Percentiles rank a stretch among this genome's conserved stretches.
Evolutionary conservation across 2,329 filamentous ascomycete genomes (phyloP).

Genomic region (Fusarium xyrophilum): DNA sequence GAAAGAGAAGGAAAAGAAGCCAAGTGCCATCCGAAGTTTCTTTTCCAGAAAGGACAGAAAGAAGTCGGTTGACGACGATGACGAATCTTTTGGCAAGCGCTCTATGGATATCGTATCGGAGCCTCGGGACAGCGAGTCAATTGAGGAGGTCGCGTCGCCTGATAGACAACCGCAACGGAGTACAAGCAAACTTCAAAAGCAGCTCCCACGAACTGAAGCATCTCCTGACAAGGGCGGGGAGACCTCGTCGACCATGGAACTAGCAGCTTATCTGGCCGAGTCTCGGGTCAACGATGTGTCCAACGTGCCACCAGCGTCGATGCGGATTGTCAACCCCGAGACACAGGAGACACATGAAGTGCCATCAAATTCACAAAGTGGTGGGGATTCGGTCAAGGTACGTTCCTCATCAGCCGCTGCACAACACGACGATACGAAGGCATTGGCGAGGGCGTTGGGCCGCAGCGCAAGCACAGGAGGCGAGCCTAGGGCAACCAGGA

Average conservation of each 20-base stretch:
- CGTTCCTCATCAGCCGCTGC: conserved; percentile 47
- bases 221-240: conserved; percentile 53
- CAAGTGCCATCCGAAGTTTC: conserved; percentile 64
- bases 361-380: conserved; percentile 44
- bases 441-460: conserved; percentile 32
- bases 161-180: conserved; percentile 63
- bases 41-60: conserved; percentile 70
- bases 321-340: conserved; percentile 66
- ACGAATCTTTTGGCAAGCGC: conserved; percentile 67
- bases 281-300: conserved; percentile 59
- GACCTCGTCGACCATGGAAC: conserved; percentile 49
- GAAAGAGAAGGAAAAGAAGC: conserved; percentile 73
- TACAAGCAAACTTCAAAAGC: conserved; percentile 75
- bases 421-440: conserved; percentile 49
- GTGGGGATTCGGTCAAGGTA: conserved; percentile 41
- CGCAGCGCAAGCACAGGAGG: conserved; percentile 46
- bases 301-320: conserved; percentile 62
- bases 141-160: conserved; percentile 54
- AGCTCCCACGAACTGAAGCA: conserved; percentile 59
- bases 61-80: conserved; percentile 62
- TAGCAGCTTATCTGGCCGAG: conserved; percentile 54
- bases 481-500: conserved; percentile 62
- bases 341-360: conserved; percentile 52
- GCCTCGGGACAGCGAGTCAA: conserved; percentile 52
- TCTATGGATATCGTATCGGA: conserved; percentile 63